These are phyloP conservation scores for Rhizophagus prolifer DNA, from an alignment of 192 early-diverging fungal species.

Conservation along the genomic window DNA sequence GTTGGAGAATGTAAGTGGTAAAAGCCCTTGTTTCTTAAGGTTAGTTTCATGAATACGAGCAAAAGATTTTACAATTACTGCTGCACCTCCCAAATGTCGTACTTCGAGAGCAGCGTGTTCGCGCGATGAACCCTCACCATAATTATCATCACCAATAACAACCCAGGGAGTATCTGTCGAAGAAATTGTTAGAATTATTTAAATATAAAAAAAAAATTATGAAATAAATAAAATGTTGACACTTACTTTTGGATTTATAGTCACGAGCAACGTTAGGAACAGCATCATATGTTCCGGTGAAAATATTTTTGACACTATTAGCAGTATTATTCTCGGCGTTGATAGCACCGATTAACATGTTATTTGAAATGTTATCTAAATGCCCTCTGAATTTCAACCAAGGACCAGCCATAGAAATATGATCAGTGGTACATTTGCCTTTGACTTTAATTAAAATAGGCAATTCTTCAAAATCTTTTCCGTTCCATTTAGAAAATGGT, in stretches of 20 bases:
- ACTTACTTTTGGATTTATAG: conserved; percentile 81
- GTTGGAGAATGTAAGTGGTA: conserved; percentile 95
- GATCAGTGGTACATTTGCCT: conserved; percentile 99
- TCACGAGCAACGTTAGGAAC: conserved; percentile 92
- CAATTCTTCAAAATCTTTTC: conserved; percentile 78
- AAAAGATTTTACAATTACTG: conserved; percentile 95
- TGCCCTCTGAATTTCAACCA: conserved; percentile 97
- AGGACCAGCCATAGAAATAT: conserved; percentile 92
- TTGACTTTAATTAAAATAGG: conserved; percentile 93
- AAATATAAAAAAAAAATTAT: no score
- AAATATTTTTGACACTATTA: conserved; percentile 72
- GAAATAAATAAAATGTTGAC: neutral
- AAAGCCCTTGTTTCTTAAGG: conserved; percentile 98
- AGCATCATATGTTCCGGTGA: conserved; percentile 77
- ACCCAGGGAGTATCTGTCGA: conserved; percentile 65
- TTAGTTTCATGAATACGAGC: conserved; percentile 99
- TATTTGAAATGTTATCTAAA: conserved; percentile 98
- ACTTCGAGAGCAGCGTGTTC: conserved; percentile 99
- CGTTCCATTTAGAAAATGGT: conserved; percentile 83
- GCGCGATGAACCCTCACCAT: conserved; percentile 98
- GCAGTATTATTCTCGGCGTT: conserved; percentile 84
- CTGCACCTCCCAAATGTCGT: conserved; percentile 90
- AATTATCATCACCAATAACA: conserved; percentile 98
- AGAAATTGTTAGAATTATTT: neutral
- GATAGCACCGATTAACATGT: conserved; percentile 98